A percentile compares a stretch with the other conserved stretches of the same genome.
These are phyloP conservation scores for Ascochyta clinopodiicola DNA, from an alignment of 2,329 filamentous ascomycete genomes.

Conservation along the genomic window DNA sequence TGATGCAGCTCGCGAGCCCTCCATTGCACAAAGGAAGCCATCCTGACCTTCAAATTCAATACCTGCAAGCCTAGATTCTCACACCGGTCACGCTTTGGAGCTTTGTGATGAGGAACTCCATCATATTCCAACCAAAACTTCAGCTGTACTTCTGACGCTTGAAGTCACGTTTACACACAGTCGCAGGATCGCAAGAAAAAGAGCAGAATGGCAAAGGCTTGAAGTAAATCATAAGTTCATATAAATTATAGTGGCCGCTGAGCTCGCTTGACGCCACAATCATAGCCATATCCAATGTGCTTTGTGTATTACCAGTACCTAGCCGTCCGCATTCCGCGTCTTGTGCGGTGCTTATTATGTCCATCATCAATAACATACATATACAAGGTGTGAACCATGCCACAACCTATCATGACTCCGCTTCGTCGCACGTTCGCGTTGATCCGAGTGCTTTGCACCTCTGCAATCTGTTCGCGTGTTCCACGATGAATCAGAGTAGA, in stretches of 20 bases:
- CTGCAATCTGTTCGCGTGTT: slow-evolving; percentile 31
- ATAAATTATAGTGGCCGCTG: slow-evolving; percentile 11
- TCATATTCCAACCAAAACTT: too few species aligned
- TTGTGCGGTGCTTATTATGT: slow-evolving; percentile 11
- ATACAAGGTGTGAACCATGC: slow-evolving; percentile 5
- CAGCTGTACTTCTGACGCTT: too few species aligned
- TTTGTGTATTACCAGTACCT: slow-evolving; percentile 3
- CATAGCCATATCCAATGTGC: not conserved
- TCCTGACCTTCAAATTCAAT: too few species aligned
- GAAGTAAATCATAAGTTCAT: slow-evolving; percentile 5
- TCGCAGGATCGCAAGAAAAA: not conserved
- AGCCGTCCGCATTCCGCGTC: slow-evolving; percentile 1
- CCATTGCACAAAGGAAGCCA: too few species aligned
- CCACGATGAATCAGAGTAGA: slow-evolving; percentile 35
- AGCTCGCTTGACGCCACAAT: slow-evolving; percentile 2
- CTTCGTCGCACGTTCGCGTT: not conserved
- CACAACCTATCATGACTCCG: not conserved
- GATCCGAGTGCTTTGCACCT: slow-evolving; percentile 11
- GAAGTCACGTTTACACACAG: too few species aligned
- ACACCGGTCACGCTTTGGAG: too few species aligned
- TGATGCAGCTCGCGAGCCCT: too few species aligned
- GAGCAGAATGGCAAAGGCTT: not conserved
- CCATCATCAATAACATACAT: slow-evolving; percentile 17
- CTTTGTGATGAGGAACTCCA: too few species aligned
- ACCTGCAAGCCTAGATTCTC: too few species aligned